Conservation (phyloP, 2,329 filamentous ascomycete genomes). For the Alternaria conjuncta region DNA sequence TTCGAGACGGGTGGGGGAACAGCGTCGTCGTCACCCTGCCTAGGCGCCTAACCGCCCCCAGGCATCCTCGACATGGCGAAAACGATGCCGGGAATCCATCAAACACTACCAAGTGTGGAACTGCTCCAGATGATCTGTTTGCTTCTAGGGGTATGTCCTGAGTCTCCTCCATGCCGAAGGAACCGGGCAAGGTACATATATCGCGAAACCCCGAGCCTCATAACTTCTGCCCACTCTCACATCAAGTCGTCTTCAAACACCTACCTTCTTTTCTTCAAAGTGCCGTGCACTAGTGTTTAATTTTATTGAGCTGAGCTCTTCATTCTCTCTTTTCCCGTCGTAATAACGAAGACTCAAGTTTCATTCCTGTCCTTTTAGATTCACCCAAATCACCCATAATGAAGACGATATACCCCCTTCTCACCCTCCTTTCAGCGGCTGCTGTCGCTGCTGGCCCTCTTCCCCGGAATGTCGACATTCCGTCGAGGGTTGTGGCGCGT, state of each 20-base stretch:
- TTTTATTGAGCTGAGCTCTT: conserved; percentile 32
- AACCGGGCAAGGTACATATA: conserved; percentile 19
- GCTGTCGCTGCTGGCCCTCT: conserved; percentile 30
- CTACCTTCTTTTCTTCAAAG: conserved; percentile 21
- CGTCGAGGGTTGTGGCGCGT: conserved; percentile 13
- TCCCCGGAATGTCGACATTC: conserved; percentile 13
- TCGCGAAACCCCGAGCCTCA: background rate
- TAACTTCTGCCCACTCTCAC: conserved; percentile 4
- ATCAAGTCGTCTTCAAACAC: conserved; percentile 12
- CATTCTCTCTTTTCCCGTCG: conserved; percentile 19
- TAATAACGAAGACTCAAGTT: conserved; percentile 4
- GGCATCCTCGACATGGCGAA: conserved; percentile 12
- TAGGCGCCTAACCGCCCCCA: conserved; percentile 16
- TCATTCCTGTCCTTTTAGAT: conserved; percentile 1
- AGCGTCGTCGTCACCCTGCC: conserved; percentile 11
- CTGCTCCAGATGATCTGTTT: conserved; percentile 15
- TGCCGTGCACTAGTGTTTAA: conserved; percentile 34
- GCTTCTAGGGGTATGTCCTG: conserved; percentile 9
- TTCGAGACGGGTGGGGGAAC: conserved; percentile 22
- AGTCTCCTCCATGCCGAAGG: conserved; percentile 6
- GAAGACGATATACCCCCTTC: conserved; percentile 34
- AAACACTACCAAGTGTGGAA: conserved; percentile 20
- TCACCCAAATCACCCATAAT: conserved; percentile 18
- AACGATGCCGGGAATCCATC: conserved; percentile 12
- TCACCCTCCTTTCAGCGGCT: conserved; percentile 27